phyloP scores from a whole-genome alignment of 2,329 filamentous ascomycete species.

The Beauveria scarabaeidicola region DNA sequence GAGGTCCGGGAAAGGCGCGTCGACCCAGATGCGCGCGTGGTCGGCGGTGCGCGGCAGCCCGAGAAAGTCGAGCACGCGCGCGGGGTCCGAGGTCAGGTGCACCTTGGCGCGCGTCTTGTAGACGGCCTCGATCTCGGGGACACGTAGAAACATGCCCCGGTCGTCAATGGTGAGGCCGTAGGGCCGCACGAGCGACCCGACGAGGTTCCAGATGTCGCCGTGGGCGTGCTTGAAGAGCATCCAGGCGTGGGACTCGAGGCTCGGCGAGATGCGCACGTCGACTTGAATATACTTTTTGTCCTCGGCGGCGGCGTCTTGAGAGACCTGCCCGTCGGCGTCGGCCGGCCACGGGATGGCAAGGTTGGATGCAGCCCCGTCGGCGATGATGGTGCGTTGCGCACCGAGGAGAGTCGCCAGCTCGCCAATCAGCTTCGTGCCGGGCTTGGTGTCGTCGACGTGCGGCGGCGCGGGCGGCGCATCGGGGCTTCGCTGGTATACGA shows the following conservation, averaged over 20 bases:
- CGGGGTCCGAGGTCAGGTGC: slow-evolving; percentile 50
- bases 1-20: slow-evolving; percentile 43
- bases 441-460: background rate
- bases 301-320: background rate
- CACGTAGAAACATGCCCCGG: slow-evolving; percentile 53
- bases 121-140: slow-evolving; percentile 56
- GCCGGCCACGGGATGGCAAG: slow-evolving; percentile 50
- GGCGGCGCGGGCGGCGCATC: slow-evolving; percentile 11
- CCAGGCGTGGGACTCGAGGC: slow-evolving; percentile 45
- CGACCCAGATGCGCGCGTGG: slow-evolving; percentile 29
- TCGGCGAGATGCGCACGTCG: slow-evolving; percentile 51
- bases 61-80: slow-evolving; percentile 51
- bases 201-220: slow-evolving; percentile 59
- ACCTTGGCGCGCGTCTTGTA: slow-evolving; percentile 51
- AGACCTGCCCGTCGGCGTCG: slow-evolving; percentile 12
- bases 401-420: slow-evolving; percentile 27
- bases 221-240: slow-evolving; percentile 60
- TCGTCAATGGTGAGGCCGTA: slow-evolving; percentile 61
- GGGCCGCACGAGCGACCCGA: slow-evolving; percentile 55
- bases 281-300: slow-evolving; percentile 51
- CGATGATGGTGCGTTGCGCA: slow-evolving; percentile 32
- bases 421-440: slow-evolving; percentile 23
- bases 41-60: slow-evolving; percentile 39
- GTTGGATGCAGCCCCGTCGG: slow-evolving; percentile 25
- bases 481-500: slow-evolving; percentile 38